phyloP scores from a whole-genome alignment of 768 basidiomycete genomes.

The Termitomyces sp. region DNA sequence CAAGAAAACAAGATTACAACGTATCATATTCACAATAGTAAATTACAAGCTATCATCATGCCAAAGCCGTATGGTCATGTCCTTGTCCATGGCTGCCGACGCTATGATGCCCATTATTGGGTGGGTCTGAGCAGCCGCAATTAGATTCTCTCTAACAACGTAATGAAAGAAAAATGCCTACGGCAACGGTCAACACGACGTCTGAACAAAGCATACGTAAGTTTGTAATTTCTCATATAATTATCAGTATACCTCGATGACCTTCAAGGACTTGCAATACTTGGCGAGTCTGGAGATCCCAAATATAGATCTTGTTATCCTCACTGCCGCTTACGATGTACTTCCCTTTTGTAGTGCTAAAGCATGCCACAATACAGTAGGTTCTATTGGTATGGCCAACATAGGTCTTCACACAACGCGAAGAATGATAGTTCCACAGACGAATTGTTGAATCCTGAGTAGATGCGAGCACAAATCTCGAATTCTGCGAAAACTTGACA shows the following conservation, averaged over 20 bases:
- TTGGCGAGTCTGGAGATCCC: slow-evolving; percentile 83
- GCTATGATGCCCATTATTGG: slow-evolving; percentile 73
- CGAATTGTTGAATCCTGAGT: slow-evolving; percentile 95
- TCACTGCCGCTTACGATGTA: slow-evolving; percentile 88
- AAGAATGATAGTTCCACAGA: slow-evolving; percentile 90
- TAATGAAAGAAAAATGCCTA: slow-evolving; percentile 23
- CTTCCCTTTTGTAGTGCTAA: slow-evolving; percentile 51
- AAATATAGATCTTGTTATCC: slow-evolving; percentile 82
- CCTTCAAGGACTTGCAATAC: slow-evolving; percentile 72
- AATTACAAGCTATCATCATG: slow-evolving; percentile 34
- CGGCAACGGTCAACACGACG: slow-evolving; percentile 76
- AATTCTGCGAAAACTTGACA: slow-evolving; percentile 90
- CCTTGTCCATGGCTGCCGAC: slow-evolving; percentile 87
- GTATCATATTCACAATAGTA: neutral
- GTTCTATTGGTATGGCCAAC: slow-evolving; percentile 82
- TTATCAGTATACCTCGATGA: slow-evolving; percentile 57
- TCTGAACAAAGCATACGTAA: slow-evolving; percentile 21
- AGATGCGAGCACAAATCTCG: slow-evolving; percentile 80
- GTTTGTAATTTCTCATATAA: neutral
- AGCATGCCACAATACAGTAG: slow-evolving; percentile 71
- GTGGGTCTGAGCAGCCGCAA: slow-evolving; percentile 51
- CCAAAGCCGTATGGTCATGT: slow-evolving; percentile 82
- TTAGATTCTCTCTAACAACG: neutral
- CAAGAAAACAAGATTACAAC: neutral
- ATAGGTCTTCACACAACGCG: slow-evolving; percentile 90